phyloP scores from a whole-genome alignment of 148 eudicot species.

The Nepenthes gracilis region DNA sequence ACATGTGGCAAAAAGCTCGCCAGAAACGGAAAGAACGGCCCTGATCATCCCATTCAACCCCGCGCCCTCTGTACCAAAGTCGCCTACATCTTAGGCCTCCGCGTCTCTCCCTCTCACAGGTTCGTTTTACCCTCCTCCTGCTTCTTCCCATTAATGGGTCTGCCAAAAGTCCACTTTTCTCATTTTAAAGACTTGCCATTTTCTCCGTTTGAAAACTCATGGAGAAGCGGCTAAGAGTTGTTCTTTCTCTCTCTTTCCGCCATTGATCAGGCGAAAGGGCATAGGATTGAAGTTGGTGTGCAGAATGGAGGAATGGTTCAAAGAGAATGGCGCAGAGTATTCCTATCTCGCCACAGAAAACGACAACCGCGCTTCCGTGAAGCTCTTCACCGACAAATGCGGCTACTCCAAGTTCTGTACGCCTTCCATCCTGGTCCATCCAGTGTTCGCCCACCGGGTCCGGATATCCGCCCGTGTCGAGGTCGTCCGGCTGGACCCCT shows the following conservation, averaged over 20 bases:
- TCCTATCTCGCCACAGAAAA: conserved; percentile 81
- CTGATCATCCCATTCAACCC: conserved; percentile 9
- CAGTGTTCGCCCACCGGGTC: conserved; percentile 72
- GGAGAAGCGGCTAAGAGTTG: neutral
- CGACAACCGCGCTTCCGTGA: conserved; percentile 61
- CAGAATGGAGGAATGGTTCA: conserved; percentile 72
- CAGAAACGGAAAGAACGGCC: conserved; percentile 11
- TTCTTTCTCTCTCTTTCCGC: neutral
- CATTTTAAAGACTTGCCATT: neutral
- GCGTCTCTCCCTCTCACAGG: conserved; percentile 78
- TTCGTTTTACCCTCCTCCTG: conserved; percentile 2
- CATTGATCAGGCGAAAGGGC: conserved; percentile 58
- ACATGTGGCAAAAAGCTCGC: conserved; percentile 56
- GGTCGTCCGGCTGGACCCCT: conserved; percentile 36
- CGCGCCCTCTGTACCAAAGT: conserved; percentile 56
- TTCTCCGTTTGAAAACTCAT: neutral
- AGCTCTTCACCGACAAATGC: conserved; percentile 68
- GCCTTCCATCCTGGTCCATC: conserved; percentile 78
- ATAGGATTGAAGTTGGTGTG: conserved; percentile 58
- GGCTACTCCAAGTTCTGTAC: conserved; percentile 87
- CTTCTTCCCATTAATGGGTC: neutral
- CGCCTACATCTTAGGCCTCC: conserved; percentile 89
- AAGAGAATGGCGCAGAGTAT: conserved; percentile 62
- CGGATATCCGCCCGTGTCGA: conserved; percentile 19
- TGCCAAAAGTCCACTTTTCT: neutral